Evolutionary conservation across 129 eudicot genomes (phyloP).

Genomic region (Heracleum sosnowskyi): DNA sequence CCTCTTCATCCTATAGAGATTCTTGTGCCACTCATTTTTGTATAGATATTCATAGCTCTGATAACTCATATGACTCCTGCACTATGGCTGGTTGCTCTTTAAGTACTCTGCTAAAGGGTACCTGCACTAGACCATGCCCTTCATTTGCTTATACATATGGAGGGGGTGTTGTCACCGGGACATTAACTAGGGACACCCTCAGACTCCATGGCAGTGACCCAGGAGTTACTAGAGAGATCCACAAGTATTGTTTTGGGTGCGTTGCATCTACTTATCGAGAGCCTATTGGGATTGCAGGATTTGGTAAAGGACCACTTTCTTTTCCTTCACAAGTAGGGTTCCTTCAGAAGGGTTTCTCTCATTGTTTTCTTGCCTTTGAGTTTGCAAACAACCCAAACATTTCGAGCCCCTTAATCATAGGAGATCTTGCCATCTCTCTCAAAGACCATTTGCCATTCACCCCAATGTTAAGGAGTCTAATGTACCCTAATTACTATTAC

Average conservation of each 20-base stretch:
- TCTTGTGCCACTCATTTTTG: conserved; percentile 53
- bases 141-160: conserved; percentile 73
- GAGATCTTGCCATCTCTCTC: conserved; percentile 64
- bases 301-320: conserved; percentile 64
- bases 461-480: conserved; percentile 58
- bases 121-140: conserved; percentile 71
- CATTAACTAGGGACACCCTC: conserved; percentile 53
- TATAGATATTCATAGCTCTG: conserved; percentile 55
- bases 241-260: conserved; percentile 52
- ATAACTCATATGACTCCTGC: conserved; percentile 54
- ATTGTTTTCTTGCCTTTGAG: conserved; percentile 77
- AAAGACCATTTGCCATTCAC: conserved; percentile 54
- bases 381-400: conserved; percentile 72
- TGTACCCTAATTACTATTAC: conserved; percentile 67
- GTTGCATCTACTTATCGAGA: conserved; percentile 55
- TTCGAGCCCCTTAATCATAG: conserved; percentile 61
- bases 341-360: conserved; percentile 65
- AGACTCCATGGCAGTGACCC: conserved; percentile 35
- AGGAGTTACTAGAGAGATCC: conserved; percentile 32
- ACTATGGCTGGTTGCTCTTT: conserved; percentile 58
- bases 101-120: conserved; percentile 38
- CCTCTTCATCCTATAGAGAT: conserved; percentile 47
- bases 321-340: conserved; percentile 83
- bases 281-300: conserved; percentile 73
- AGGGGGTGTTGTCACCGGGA: conserved; percentile 54